phyloP scores from a whole-genome alignment of 495 filamentous ascomycete species.

The Talaromyces borbonicus region DNA sequence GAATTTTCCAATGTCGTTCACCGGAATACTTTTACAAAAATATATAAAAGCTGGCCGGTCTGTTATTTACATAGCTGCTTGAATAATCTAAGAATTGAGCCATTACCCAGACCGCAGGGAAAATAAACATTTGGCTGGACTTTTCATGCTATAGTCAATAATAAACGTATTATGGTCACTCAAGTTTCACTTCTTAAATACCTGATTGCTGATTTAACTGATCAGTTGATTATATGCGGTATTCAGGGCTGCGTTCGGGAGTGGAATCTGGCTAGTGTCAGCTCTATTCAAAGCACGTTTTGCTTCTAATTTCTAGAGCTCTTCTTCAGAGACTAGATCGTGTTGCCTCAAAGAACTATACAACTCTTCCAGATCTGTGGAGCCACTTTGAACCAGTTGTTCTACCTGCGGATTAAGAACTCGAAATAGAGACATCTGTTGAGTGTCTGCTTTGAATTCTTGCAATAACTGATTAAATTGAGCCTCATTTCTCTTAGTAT shows the following conservation, averaged over 20 bases:
- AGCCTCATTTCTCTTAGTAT: background rate
- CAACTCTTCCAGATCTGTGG: background rate
- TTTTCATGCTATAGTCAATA: background rate
- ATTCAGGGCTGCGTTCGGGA: too few species aligned
- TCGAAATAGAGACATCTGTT: background rate
- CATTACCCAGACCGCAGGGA: background rate
- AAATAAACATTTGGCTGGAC: background rate
- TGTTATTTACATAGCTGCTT: background rate
- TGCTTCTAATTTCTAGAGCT: background rate
- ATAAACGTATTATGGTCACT: background rate
- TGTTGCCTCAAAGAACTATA: background rate
- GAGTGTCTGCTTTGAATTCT: background rate
- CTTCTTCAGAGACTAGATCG: background rate
- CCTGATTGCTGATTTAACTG: background rate
- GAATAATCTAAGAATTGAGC: background rate
- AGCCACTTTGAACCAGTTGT: background rate
- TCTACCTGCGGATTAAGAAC: background rate
- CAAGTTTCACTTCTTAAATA: background rate
- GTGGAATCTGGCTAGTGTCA: too few species aligned
- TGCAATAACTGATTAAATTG: background rate
- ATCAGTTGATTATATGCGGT: background rate
- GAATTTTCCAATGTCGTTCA: background rate
- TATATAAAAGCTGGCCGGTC: background rate
- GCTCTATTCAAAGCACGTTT: too few species aligned
- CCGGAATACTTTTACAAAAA: background rate